Conservation (phyloP, 2,329 filamentous ascomycete genomes). For the Ceratocystis albifundus region DNA sequence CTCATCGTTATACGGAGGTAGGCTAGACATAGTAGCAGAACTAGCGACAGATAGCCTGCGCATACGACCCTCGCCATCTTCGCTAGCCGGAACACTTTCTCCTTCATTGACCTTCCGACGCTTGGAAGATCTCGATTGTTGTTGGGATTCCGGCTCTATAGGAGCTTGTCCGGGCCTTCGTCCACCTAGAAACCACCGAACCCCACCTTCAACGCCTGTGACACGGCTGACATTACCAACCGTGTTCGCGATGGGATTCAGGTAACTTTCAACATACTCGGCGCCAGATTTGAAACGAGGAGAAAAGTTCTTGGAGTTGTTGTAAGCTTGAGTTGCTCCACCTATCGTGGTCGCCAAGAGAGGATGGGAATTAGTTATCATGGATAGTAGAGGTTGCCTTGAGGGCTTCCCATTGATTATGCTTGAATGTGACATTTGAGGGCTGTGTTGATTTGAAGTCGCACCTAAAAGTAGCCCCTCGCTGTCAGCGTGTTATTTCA, state of each 20-base stretch:
- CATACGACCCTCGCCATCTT: conserved; percentile 28
- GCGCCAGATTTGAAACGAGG: conserved; percentile 80
- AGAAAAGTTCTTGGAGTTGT: conserved; percentile 78
- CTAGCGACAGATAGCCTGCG: conserved; percentile 21
- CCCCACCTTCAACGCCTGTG: conserved; percentile 76
- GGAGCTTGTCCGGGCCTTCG: conserved; percentile 40
- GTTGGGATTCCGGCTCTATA: conserved; percentile 35
- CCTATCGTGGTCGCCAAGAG: conserved; percentile 76
- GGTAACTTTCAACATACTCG: conserved; percentile 79
- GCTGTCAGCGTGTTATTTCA: conserved; percentile 7
- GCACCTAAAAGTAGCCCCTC: conserved; percentile 3
- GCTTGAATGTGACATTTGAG: conserved; percentile 17
- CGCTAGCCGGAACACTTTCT: conserved; percentile 22
- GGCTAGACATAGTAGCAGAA: conserved; percentile 17
- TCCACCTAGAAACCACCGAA: conserved; percentile 68
- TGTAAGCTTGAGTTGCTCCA: conserved; percentile 73
- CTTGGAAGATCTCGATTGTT: conserved; percentile 39
- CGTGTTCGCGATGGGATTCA: conserved; percentile 76
- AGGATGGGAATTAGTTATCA: conserved; percentile 81
- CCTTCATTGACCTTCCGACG: conserved; percentile 45
- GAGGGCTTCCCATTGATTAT: conserved; percentile 18
- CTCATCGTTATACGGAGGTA: conserved; percentile 17
- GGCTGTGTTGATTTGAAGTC: conserved; percentile 18
- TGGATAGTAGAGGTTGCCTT: conserved; percentile 69
- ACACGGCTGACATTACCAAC: conserved; percentile 72